Percentiles rank a stretch among this genome's conserved stretches.
Evolutionary conservation across 148 eudicot genomes (phyloP).

Genomic region (Rhododendron griersonianum): DNA sequence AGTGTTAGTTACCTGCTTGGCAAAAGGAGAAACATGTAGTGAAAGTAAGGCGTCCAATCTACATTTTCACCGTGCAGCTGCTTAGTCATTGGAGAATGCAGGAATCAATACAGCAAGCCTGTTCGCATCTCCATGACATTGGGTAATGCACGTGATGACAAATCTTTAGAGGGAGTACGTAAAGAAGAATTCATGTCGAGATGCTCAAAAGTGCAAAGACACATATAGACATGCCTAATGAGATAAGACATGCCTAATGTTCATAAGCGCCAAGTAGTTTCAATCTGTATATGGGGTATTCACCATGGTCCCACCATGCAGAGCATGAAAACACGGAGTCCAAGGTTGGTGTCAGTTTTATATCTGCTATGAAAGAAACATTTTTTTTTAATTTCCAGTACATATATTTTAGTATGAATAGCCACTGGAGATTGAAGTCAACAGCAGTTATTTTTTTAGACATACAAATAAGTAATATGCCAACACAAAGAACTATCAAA

Average conservation of each 20-base stretch:
- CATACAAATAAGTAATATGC: neutral
- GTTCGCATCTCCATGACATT: neutral
- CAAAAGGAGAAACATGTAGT: neutral
- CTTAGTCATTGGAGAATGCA: neutral
- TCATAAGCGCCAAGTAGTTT: neutral
- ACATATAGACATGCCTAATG: neutral
- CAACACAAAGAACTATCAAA: neutral
- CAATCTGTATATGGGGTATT: neutral
- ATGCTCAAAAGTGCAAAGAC: neutral
- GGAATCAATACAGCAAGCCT: neutral
- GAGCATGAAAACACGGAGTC: neutral
- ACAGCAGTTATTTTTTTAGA: neutral
- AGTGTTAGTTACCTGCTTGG: neutral
- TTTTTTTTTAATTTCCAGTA: neutral
- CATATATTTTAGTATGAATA: neutral
- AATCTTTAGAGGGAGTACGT: neutral
- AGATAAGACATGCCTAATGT: neutral
- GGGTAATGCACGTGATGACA: neutral
- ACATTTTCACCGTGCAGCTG: neutral
- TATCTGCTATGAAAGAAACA: neutral
- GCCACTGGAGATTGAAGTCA: neutral
- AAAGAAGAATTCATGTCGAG: neutral
- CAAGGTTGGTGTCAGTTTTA: neutral
- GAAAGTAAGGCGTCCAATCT: neutral
- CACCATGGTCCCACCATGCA: neutral